A percentile compares a stretch with the other conserved stretches of the same genome.
These are phyloP conservation scores for Kwoniella bestiolae DNA, from an alignment of 768 basidiomycete genomes.

Conservation along the genomic window DNA sequence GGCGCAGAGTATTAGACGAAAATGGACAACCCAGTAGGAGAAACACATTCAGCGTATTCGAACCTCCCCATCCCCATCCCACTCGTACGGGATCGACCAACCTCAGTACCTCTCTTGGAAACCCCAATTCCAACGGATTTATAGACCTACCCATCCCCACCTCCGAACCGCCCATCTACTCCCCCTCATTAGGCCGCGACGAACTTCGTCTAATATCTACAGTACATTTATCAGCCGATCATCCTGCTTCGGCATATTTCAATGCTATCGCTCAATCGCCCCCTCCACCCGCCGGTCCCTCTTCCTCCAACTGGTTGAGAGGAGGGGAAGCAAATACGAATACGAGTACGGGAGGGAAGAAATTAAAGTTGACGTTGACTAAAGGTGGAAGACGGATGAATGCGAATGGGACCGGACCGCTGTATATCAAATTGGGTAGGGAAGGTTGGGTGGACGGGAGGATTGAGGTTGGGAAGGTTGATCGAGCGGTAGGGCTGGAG, in stretches of 20 bases:
- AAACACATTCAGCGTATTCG: slow-evolving; percentile 10
- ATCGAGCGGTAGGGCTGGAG: slow-evolving; percentile 40
- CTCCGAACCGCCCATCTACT: slow-evolving; percentile 40
- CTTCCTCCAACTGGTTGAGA: neutral
- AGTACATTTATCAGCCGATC: slow-evolving; percentile 45
- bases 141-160: slow-evolving; percentile 39
- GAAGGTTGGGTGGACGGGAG: slow-evolving; percentile 40
- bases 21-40: slow-evolving; percentile 8
- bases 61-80: slow-evolving; percentile 2
- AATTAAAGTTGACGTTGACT: slow-evolving; percentile 33
- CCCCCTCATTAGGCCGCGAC: slow-evolving; percentile 37
- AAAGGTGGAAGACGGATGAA: slow-evolving; percentile 37
- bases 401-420: slow-evolving; percentile 41
- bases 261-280: slow-evolving; percentile 29
- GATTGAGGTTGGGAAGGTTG: slow-evolving; percentile 47
- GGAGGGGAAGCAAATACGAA: neutral
- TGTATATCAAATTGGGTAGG: slow-evolving; percentile 36
- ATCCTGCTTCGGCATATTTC: slow-evolving; percentile 48
- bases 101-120: slow-evolving; percentile 4
- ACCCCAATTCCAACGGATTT: neutral
- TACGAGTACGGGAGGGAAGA: slow-evolving; percentile 41
- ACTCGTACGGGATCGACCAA: neutral
- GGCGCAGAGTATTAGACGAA: slow-evolving; percentile 15
- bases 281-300: slow-evolving; percentile 7
- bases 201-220: slow-evolving; percentile 50